Conservation (phyloP, 1,284 basidiomycete genomes). For the Coniophora puteana region DNA sequence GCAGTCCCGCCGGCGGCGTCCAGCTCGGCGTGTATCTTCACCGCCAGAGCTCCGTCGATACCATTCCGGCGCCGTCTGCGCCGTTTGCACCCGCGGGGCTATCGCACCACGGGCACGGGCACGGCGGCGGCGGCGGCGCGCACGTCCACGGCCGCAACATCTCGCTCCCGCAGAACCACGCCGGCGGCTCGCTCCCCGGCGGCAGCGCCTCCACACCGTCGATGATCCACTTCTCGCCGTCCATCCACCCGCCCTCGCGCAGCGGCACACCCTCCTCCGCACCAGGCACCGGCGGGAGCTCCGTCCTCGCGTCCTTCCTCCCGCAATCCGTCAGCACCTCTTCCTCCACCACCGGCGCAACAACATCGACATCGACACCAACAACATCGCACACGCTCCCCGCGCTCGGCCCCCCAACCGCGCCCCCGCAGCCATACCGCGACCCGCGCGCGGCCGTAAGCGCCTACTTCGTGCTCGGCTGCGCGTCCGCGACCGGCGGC, state of each 20-base stretch:
- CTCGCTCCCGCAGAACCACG: conserved; percentile 21
- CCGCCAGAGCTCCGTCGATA: conserved; percentile 74
- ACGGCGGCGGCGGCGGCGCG: conserved; percentile 14
- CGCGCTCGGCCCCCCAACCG: conserved; percentile 36
- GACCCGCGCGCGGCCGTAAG: conserved; percentile 66
- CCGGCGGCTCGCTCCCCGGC: conserved; percentile 13
- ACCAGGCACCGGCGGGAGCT: conserved; percentile 14
- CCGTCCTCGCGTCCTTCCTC: conserved; percentile 19
- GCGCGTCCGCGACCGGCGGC: conserved; percentile 77
- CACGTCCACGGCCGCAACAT: conserved; percentile 23
- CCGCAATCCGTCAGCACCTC: conserved; percentile 16
- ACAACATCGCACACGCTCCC: conserved; percentile 31
- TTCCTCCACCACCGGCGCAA: conserved; percentile 39
- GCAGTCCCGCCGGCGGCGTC: no score
- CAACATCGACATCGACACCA: conserved; percentile 53
- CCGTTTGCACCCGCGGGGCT: conserved; percentile 10
- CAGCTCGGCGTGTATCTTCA: conserved; percentile 92
- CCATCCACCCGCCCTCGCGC: conserved; percentile 37
- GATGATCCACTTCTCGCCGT: conserved; percentile 41
- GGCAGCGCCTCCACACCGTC: conserved; percentile 18
- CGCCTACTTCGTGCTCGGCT: conserved; percentile 83
- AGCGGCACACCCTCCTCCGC: conserved; percentile 35
- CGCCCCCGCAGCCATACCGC: conserved; percentile 65
- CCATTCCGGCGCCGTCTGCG: conserved; percentile 43
- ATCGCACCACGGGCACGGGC: no score